Evolutionary conservation across 176 grass and related monocot species (phyloP), one percentile per base, ranked within the genome.

Genomic region (Oryza brachyantha): DNA sequence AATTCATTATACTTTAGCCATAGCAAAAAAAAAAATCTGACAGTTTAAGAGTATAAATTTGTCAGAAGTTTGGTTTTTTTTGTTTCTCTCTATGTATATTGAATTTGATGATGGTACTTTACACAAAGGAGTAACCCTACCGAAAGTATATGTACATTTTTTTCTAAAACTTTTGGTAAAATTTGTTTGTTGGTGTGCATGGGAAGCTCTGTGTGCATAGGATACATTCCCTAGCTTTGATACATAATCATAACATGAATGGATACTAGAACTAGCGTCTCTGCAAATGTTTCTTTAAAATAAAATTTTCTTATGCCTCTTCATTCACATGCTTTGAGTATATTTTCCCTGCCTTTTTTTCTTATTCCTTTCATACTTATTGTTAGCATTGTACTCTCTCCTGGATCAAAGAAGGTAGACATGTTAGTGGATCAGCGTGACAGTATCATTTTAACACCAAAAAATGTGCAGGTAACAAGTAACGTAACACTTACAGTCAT

Each of bases 401-500:
- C 95, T 80, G 92, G 89, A 86, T 90, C 94, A 40, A 98, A 90
- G 90, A 94, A 82, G 87, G 31, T 66, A 81, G 95, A 98, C 38
- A 65, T 72, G 72, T 58, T 77, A 73, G 76, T 76, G 46, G 95
- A 98, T 89, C 95, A 88, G 80, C 90, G 83, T 32, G 90, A 94
- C 75, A 94, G 76, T 80, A 94, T 98, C 92, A 69, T 98, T 85
- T 70, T 98, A 40, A 94, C 95, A 24, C 87, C 87, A n/a, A 98
- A 98, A 79, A 98, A 98, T 83, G 90, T 98, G 73, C 95, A 98
- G 92, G 95, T 92, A 79, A 79, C 22, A 54, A 34, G 54, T 57
- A 17, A 54, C 24, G 19, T 21, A 0, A 8, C 36, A 64, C 70
- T 45, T 72, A 48, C 63, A 61, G n/a, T 45, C 81, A 71, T 73